Evolutionary conservation across 78 protist species (phyloP), one percentile per base, ranked within the genome.

Genomic region (Emiliania huxleyi): DNA sequence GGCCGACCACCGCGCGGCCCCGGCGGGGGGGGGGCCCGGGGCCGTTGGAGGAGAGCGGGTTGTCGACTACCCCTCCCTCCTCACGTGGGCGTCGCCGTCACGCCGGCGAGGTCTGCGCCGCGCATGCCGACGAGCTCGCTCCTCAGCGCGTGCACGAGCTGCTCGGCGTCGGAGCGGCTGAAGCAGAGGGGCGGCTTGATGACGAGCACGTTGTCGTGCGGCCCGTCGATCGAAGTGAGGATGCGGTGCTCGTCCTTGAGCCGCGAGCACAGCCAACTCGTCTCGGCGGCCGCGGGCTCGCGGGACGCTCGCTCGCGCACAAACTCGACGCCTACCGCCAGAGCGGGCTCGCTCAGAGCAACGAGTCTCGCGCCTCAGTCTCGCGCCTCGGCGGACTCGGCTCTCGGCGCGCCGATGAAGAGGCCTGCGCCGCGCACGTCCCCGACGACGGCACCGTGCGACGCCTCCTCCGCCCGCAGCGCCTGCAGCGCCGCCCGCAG

Each of bases 301-400:
- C 42, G 40, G 0, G 29, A 18, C 40, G 23, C 49, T 21, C 56
- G 56, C 87, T 96, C 96, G 40, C 46, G 29, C 55, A 97, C 98
- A 25, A 97, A 71, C 48, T 97, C 98, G 69, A 96, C 52, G 38
- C 98, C 98, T n/a, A n/a, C n/a, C n/a, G n/a, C n/a, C n/a, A n/a
- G n/a, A 26, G 96, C 22, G n/a, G n/a, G n/a, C n/a, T n/a, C n/a
- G n/a, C n/a, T n/a, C n/a, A n/a, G n/a, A n/a, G n/a, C n/a, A n/a
- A n/a, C n/a, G n/a, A n/a, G n/a, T n/a, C n/a, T n/a, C n/a, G n/a
- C n/a, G n/a, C n/a, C n/a, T n/a, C n/a, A n/a, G n/a, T n/a, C n/a
- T n/a, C n/a, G n/a, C n/a, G n/a, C n/a, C n/a, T n/a, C n/a, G n/a
- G n/a, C n/a, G n/a, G n/a, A n/a, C n/a, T n/a, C n/a, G n/a, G n/a